A percentile compares a stretch with the other conserved stretches of the same genome.
Conservation (phyloP, 164 flowering plant genomes). For the Stephania japonica region DNA sequence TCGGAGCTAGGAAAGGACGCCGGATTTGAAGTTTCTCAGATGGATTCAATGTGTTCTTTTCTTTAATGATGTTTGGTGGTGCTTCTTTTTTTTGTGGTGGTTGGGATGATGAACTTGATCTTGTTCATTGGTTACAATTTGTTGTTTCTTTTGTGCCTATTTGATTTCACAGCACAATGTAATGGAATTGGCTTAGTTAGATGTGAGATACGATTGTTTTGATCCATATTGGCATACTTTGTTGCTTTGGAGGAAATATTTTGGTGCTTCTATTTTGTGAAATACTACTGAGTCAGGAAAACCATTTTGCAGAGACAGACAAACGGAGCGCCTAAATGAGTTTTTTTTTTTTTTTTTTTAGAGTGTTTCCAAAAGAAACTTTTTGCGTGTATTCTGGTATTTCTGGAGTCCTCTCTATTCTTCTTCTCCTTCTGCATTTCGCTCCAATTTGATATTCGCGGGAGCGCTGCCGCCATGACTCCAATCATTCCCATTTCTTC, state of each 20-base stretch:
- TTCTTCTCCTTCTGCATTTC: background rate
- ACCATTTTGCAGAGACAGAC: too few relatives aligned
- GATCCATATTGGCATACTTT: background rate
- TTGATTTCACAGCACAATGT: background rate
- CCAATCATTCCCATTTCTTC: background rate
- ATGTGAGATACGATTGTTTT: background rate
- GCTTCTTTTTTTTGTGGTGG: background rate
- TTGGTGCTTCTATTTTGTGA: too few relatives aligned
- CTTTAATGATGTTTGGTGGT: background rate
- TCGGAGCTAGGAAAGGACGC: conserved; percentile 18
- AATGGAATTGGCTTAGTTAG: background rate
- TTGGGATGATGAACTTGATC: conserved; percentile 3
- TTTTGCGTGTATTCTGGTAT: background rate
- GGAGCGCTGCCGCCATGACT: background rate
- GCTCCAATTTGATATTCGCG: background rate
- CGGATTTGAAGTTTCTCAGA: conserved; percentile 17
- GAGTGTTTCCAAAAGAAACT: too few relatives aligned
- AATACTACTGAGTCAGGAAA: too few relatives aligned
- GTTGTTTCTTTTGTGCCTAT: background rate
- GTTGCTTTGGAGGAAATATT: background rate
- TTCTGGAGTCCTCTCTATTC: background rate
- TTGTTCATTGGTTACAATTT: background rate
- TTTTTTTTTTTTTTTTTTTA: too few relatives aligned
- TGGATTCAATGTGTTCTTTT: background rate
- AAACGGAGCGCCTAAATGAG: too few relatives aligned